phyloP scores from a whole-genome alignment of 805 yeast species.

The Ogataea siamensis region DNA sequence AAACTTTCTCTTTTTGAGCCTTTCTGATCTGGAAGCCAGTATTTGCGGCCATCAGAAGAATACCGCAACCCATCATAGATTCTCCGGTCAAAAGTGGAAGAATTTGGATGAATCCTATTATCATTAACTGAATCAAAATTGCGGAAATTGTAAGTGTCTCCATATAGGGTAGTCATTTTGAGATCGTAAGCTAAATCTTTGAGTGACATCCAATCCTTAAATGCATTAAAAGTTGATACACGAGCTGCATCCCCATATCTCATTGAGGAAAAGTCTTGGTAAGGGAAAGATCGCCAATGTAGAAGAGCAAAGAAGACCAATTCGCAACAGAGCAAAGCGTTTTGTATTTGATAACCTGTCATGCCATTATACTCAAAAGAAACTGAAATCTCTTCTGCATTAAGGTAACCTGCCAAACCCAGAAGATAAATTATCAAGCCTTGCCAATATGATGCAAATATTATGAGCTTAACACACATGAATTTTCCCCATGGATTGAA shows the following conservation, averaged over 20 bases:
- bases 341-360: conserved; percentile 62
- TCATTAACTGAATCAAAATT: conserved; percentile 74
- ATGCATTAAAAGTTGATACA: conserved; percentile 56
- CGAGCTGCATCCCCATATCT: conserved; percentile 69
- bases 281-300: conserved; percentile 86
- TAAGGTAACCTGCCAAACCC: conserved; percentile 46
- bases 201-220: conserved; percentile 72
- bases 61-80: conserved; percentile 83
- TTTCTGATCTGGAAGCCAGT: conserved; percentile 63
- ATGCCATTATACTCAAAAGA: too few species aligned
- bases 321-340: conserved; percentile 77
- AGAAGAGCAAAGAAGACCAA: conserved; percentile 81
- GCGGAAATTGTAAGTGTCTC: conserved; percentile 74
- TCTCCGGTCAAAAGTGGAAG: conserved; percentile 55
- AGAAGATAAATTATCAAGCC: conserved; percentile 60
- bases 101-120: conserved; percentile 22
- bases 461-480: conserved; percentile 86
- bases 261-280: conserved; percentile 62
- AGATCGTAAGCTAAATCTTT: conserved; percentile 83
- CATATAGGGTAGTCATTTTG: conserved; percentile 60
- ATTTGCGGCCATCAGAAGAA: conserved; percentile 74
- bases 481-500: conserved; percentile 92
- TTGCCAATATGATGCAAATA: conserved; percentile 99
- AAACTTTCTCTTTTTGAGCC: not conserved
- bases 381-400: too few species aligned